phyloP scores from a whole-genome alignment of 306 rosid species.

The Oemleria cerasiformis region DNA sequence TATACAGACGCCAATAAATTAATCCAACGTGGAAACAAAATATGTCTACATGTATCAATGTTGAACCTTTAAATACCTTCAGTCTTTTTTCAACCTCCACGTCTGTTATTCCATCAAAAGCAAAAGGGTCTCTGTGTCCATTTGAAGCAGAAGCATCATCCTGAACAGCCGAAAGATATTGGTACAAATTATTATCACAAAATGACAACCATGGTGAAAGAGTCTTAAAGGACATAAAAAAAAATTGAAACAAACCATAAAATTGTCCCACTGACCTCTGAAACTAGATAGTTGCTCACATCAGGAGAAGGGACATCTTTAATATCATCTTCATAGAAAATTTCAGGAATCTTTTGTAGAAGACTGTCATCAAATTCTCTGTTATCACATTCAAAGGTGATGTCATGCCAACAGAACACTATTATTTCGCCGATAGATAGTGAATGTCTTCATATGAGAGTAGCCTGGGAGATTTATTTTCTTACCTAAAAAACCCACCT shows the following conservation, averaged over 20 bases:
- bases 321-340: slow-evolving; percentile 76
- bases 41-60: slow-evolving; percentile 11
- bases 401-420: slow-evolving; percentile 29
- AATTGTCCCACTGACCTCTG: slow-evolving; percentile 68
- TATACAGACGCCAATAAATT: slow-evolving; percentile 2
- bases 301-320: slow-evolving; percentile 82
- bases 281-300: slow-evolving; percentile 85
- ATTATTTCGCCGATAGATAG: not conserved
- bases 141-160: slow-evolving; percentile 72
- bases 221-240: not conserved
- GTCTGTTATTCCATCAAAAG: slow-evolving; percentile 88
- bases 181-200: not conserved
- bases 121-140: slow-evolving; percentile 71
- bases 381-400: slow-evolving; percentile 33
- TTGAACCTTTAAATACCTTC: slow-evolving; percentile 54
- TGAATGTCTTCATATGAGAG: not conserved
- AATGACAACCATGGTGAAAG: not conserved
- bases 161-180: slow-evolving; percentile 38
- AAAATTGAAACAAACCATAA: not conserved
- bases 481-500: slow-evolving; percentile 96
- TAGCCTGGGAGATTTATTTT: slow-evolving; percentile 12
- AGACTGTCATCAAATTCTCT: slow-evolving; percentile 93
- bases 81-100: slow-evolving; percentile 80
- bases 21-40: not conserved
- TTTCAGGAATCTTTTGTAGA: slow-evolving; percentile 70